phyloP scores from a whole-genome alignment of 2,329 filamentous ascomycete genomes.

The Ophiosphaerella korrae region DNA sequence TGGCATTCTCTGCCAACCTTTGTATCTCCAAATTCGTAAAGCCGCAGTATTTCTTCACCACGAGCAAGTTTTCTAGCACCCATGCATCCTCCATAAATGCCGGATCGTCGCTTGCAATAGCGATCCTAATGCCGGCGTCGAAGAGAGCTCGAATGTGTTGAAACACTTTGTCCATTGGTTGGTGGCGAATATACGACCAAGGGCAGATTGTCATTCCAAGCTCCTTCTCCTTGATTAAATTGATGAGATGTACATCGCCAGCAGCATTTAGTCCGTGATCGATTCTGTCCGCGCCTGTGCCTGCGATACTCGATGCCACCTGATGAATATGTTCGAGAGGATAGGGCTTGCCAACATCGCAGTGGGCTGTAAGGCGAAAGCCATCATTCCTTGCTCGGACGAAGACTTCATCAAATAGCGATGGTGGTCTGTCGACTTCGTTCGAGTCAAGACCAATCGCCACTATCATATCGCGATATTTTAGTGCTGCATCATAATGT shows the following conservation, averaged over 20 bases:
- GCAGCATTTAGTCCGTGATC: slow-evolving; percentile 52
- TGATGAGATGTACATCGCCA: slow-evolving; percentile 42
- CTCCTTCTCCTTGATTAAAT: slow-evolving; percentile 34
- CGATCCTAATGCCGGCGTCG: slow-evolving; percentile 42
- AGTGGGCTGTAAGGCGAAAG: slow-evolving; percentile 56
- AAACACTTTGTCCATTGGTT: slow-evolving; percentile 33
- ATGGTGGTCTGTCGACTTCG: slow-evolving; percentile 46
- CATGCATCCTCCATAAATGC: slow-evolving; percentile 58
- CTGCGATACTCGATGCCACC: slow-evolving; percentile 27
- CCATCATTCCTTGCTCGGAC: slow-evolving; percentile 46
- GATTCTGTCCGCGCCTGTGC: slow-evolving; percentile 45
- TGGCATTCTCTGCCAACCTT: slow-evolving; percentile 48
- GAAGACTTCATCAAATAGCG: slow-evolving; percentile 1
- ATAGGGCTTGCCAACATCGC: slow-evolving; percentile 58
- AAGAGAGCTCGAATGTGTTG: slow-evolving; percentile 49
- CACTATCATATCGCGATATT: slow-evolving; percentile 47
- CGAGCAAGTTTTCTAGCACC: slow-evolving; percentile 55
- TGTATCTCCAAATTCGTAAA: slow-evolving; percentile 53
- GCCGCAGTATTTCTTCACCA: slow-evolving; percentile 49
- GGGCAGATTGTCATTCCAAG: slow-evolving; percentile 53
- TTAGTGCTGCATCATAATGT: slow-evolving; percentile 42
- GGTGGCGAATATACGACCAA: slow-evolving; percentile 51
- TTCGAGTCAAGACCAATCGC: slow-evolving; percentile 57
- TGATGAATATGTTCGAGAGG: slow-evolving; percentile 53
- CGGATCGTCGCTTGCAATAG: slow-evolving; percentile 49